A percentile compares a stretch with the other conserved stretches of the same genome.
Conservation (phyloP, 129 eudicot species). For the Flaveria brownii region DNA sequence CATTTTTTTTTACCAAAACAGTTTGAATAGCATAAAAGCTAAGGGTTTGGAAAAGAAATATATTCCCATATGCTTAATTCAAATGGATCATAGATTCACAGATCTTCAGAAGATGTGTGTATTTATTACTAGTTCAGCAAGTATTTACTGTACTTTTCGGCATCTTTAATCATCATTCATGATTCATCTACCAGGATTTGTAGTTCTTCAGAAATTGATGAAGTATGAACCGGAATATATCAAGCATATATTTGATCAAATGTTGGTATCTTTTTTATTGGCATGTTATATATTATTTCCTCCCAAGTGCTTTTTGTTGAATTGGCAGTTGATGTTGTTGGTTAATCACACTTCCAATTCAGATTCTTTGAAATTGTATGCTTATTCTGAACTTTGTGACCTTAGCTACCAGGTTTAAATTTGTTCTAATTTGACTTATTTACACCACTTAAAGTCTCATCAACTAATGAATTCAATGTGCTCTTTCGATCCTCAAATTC, state of each 20-base stretch:
- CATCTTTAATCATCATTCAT: not conserved
- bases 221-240: not conserved
- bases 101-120: not conserved
- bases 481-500: slow-evolving; percentile 17
- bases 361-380: slow-evolving; percentile 4
- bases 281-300: not conserved
- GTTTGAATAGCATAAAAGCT: no score
- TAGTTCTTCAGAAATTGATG: not conserved
- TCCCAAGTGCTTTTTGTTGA: slow-evolving; percentile 10
- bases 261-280: slow-evolving; percentile 23
- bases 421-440: not conserved
- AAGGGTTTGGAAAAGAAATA: not conserved
- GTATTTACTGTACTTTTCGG: not conserved
- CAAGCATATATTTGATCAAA: slow-evolving; percentile 21
- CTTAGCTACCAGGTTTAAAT: no score
- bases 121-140: not conserved
- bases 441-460: not conserved
- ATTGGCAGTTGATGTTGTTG: slow-evolving; percentile 8
- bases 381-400: no score
- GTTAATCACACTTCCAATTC: slow-evolving; percentile 13
- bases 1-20: no score
- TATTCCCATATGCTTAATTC: not conserved
- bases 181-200: not conserved
- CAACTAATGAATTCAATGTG: slow-evolving; percentile 8
- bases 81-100: not conserved